phyloP scores from a whole-genome alignment of 2,329 filamentous ascomycete species.

The Exophiala spinifera region DNA sequence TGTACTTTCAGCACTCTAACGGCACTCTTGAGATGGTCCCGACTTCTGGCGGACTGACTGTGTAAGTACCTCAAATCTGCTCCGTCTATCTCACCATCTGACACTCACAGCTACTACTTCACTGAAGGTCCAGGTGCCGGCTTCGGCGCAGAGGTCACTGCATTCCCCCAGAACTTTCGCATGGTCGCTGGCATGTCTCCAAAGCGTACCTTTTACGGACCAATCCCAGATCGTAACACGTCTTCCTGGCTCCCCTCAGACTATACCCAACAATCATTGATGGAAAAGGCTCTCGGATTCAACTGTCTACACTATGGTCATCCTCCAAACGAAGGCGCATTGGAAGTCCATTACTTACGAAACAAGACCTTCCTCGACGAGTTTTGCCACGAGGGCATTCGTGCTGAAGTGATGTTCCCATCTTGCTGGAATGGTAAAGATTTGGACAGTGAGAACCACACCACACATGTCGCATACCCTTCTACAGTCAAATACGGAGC shows the following conservation, averaged over 20 bases:
- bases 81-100: not conserved
- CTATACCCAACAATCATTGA: slow-evolving; percentile 66
- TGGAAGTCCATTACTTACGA: slow-evolving; percentile 79
- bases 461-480: slow-evolving; percentile 73
- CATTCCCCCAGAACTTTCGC: slow-evolving; percentile 73
- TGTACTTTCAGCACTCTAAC: slow-evolving; percentile 73
- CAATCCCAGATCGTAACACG: slow-evolving; percentile 65
- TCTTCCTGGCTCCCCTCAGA: slow-evolving; percentile 65
- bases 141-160: slow-evolving; percentile 32
- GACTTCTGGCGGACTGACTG: slow-evolving; percentile 79
- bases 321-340: slow-evolving; percentile 62
- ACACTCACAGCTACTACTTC: slow-evolving; percentile 70
- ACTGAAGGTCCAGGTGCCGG: slow-evolving; percentile 43
- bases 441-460: slow-evolving; percentile 52
- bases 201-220: slow-evolving; percentile 67
- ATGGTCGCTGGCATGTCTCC: slow-evolving; percentile 75
- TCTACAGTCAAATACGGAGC: slow-evolving; percentile 70
- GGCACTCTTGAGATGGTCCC: slow-evolving; percentile 66
- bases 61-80: slow-evolving; percentile 54
- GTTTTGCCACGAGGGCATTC: slow-evolving; percentile 77
- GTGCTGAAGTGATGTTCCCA: slow-evolving; percentile 82
- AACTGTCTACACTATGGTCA: slow-evolving; percentile 84
- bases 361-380: slow-evolving; percentile 75
- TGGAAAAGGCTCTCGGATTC: slow-evolving; percentile 83
- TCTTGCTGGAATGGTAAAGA: slow-evolving; percentile 82